Evolutionary conservation across 2,329 filamentous ascomycete genomes (phyloP).

Genomic region (Fusarium sp.): DNA sequence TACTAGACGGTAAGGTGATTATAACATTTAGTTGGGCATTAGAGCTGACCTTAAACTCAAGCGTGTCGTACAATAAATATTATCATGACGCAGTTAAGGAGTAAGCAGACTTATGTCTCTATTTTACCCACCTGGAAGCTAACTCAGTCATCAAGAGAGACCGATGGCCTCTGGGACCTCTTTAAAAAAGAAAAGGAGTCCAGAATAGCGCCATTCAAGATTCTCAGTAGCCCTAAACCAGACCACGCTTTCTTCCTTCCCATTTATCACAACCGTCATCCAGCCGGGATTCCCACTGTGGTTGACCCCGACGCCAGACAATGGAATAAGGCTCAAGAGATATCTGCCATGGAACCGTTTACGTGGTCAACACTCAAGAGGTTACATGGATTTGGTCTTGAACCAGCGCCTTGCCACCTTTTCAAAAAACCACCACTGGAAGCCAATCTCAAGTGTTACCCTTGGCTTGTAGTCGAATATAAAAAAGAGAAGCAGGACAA

Average conservation of each 20-base stretch:
- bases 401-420: conserved; percentile 1
- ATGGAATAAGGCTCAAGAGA: not conserved
- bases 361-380: conserved; percentile 19
- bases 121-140: not conserved
- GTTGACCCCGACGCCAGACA: not conserved
- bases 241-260: conserved; percentile 31
- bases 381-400: conserved; percentile 2
- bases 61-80: not conserved
- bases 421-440: not conserved
- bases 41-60: not conserved
- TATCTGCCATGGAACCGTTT: conserved; percentile 4
- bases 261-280: not conserved
- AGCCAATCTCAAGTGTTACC: conserved; percentile 25
- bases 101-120: not conserved
- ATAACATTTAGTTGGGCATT: not conserved
- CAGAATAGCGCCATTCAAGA: not conserved
- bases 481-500: conserved; percentile 12
- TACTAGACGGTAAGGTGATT: not conserved
- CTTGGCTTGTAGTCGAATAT: conserved; percentile 36
- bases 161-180: not conserved
- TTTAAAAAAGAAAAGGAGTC: not conserved
- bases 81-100: not conserved
- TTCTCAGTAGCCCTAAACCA: conserved; percentile 4
- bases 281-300: not conserved
- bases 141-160: not conserved